phyloP scores from a whole-genome alignment of 441 rosid species.

The Brassica hybrid region DNA sequence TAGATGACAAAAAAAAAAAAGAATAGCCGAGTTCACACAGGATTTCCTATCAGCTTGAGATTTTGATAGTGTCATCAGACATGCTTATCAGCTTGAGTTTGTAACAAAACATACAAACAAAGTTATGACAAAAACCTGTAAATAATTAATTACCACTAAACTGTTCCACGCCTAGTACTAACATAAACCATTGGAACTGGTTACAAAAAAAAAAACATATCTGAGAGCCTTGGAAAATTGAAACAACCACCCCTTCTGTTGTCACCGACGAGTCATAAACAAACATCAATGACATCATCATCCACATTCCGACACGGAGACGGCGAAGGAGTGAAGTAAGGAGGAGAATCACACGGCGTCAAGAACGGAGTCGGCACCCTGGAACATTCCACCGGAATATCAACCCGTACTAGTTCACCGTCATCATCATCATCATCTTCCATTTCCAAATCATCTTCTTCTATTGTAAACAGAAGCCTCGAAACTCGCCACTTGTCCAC shows the following conservation, averaged over 20 bases:
- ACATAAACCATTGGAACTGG: background rate
- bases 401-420: background rate
- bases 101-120: background rate
- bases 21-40: too few relatives aligned
- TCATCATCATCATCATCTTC: constrained; percentile 26
- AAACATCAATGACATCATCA: constrained; percentile 30
- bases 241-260: constrained; percentile 1
- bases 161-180: constrained; percentile 19
- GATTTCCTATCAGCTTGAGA: background rate
- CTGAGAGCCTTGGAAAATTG: constrained; percentile 22
- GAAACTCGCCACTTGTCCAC: constrained; percentile 39
- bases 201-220: too few relatives aligned
- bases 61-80: background rate
- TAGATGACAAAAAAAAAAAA: too few relatives aligned
- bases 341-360: constrained; percentile 45
- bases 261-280: constrained; percentile 24
- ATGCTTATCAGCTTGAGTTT: too few relatives aligned
- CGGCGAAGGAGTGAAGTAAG: constrained; percentile 43
- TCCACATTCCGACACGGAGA: constrained; percentile 40
- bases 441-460: constrained; percentile 40
- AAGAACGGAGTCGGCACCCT: constrained; percentile 41
- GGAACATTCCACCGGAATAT: constrained; percentile 24
- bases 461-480: constrained; percentile 40
- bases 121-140: background rate
- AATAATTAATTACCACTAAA: constrained; percentile 15